Base-by-base conservation (phyloP, 306 rosid species). In the Citrullus amarus region DNA sequence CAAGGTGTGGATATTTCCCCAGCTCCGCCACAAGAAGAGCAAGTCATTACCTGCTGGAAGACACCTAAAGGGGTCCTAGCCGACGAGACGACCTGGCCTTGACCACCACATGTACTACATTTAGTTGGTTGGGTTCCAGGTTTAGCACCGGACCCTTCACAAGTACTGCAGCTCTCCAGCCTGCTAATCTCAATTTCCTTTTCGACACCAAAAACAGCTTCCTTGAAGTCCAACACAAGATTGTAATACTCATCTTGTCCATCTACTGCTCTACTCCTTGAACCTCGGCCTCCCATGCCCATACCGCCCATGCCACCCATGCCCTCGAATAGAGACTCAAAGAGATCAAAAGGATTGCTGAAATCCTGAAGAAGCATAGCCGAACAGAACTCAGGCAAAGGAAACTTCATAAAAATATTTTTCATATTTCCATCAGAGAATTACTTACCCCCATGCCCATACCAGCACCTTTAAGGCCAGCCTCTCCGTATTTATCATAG, bases 31-130 rank as follows among this genome's bases (percentile, higher is more conserved):
- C 99, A 96, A 14, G 97, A 76, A 57, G 98, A 96, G 87, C 99
- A 96, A 13, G 97, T 90, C 97, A 90, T 92, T n/a, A 96, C 88
- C 86, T 96, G 99, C 87, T 95, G 99, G 85, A 95, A 95, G 84
- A 95, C 96, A 74, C 99, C 99, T 30, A 95, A 79, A 1, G 99
- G 99, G 8, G 99, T 95, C 82, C 99, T 87, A 2, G 99, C 96
- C 6, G 96, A 90, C 2, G 91, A 80, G 79, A 95, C 91, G 48
- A 95, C 99, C 79, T 92, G 96, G 39, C 99, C 99, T 84, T 95
- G 99, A 69, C 99, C 99, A 25, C 98, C 97, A 83, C 99, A 95
- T 34, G 99, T 88, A 80, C 89, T 84, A 75, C 99, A 95, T 81
- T 70, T 86, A 65, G 97, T 82, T 63, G 99, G 90, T 51, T 86